phyloP scores from a whole-genome alignment of 768 basidiomycete species.

The Piloderma croceum region DNA sequence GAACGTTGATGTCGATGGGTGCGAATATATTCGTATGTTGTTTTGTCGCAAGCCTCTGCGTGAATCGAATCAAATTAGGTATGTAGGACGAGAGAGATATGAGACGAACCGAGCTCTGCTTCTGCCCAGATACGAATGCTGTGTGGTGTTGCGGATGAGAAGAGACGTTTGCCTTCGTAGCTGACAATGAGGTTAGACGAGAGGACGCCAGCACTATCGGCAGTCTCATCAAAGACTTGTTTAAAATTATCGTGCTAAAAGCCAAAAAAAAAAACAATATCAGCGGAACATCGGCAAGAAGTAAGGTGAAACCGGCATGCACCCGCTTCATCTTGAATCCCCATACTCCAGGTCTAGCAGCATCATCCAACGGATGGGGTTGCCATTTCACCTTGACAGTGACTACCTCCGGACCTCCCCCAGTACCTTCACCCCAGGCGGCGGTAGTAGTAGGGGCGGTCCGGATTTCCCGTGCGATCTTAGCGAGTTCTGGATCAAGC shows the following conservation, averaged over 20 bases:
- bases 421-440: slow-evolving; percentile 19
- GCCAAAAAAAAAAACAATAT: no score
- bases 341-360: slow-evolving; percentile 37
- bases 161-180: slow-evolving; percentile 58
- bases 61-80: not conserved
- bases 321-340: slow-evolving; percentile 58
- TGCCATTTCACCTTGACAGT: slow-evolving; percentile 57
- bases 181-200: slow-evolving; percentile 52
- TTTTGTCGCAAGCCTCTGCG: slow-evolving; percentile 61
- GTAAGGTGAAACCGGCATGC: no score
- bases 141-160: slow-evolving; percentile 62
- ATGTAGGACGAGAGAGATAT: slow-evolving; percentile 7
- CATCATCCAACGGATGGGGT: slow-evolving; percentile 52
- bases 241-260: slow-evolving; percentile 60
- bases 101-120: slow-evolving; percentile 54
- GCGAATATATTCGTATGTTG: slow-evolving; percentile 60
- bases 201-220: slow-evolving; percentile 53
- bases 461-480: slow-evolving; percentile 41
- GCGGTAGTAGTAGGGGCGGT: slow-evolving; percentile 21
- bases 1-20: slow-evolving; percentile 25
- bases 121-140: slow-evolving; percentile 63
- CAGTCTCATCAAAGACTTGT: slow-evolving; percentile 57
- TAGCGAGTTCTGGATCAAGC: slow-evolving; percentile 58
- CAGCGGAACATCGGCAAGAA: no score
- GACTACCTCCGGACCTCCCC: slow-evolving; percentile 35